Evolutionary conservation across 495 filamentous ascomycete genomes (phyloP), one percentile per base, ranked within the genome.

Genomic region (Zalerion maritima): DNA sequence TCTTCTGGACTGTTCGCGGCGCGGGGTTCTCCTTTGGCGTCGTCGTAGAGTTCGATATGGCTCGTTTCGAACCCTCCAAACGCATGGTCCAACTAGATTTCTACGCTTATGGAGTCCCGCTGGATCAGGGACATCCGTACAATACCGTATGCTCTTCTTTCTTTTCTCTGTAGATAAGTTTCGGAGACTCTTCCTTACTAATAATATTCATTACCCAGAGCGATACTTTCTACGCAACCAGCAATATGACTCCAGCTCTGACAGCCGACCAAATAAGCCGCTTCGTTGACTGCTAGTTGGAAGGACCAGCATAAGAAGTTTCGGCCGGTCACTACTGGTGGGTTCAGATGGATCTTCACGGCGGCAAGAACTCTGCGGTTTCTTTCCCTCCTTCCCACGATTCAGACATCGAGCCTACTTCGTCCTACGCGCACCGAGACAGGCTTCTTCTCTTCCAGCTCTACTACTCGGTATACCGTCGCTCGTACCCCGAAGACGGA

Each of bases 21-120:
- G 67, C 63, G 5, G 64, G 67, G 0, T 57, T 64, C 29, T 69
- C 71, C 37, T 70, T 70, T 30, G 67, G 67, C 11, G 55, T 71
- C 28, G 57, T 69, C 9, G 50, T 49, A 0, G 31, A 37, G 13
- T 34, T 28, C 18, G 21, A 30, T 10, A 38, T 24, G 11, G 26
- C 38, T 41, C 29, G 37, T 40, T 14, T 14, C 23, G 21, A 29
- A 31, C 11, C 8, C 24, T n/a, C 14, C 11, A 2, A 26, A 31
- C n/a, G n/a, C n/a, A 10, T 44, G 37, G 41, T 36, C 41, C 8
- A 34, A 37, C 13, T 36, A 44, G 24, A 37, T 36, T 11, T 36
- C n/a, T n/a, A n/a, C n/a, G n/a, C n/a, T n/a, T n/a, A n/a, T n/a
- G n/a, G n/a, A n/a, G n/a, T n/a, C n/a, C n/a, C n/a, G n/a, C n/a